These are phyloP conservation scores for Claviceps pusilla DNA, from an alignment of 2,329 filamentous ascomycete genomes.

Conservation along the genomic window DNA sequence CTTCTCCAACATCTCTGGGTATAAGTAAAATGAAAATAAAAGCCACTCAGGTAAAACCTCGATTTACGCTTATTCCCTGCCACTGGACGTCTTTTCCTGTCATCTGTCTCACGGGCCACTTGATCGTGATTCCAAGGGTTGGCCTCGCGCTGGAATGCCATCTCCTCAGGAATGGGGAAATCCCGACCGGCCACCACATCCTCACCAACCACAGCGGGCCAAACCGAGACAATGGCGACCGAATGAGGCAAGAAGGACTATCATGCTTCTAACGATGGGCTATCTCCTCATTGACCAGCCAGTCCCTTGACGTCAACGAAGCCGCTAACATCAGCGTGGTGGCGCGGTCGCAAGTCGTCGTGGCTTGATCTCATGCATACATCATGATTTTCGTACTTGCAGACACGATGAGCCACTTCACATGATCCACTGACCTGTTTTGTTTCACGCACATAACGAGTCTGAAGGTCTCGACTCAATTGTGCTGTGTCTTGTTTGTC, in stretches of 20 bases:
- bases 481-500: background rate
- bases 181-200: background rate
- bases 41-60: background rate
- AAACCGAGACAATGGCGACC: background rate
- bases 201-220: background rate
- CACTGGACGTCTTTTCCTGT: background rate
- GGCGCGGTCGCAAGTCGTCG: background rate
- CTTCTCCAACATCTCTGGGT: background rate
- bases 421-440: background rate
- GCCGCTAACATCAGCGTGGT: background rate
- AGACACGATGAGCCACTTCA: background rate
- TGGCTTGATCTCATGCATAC: background rate
- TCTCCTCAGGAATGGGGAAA: constrained; percentile 1
- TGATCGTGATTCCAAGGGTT: background rate
- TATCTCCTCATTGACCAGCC: background rate
- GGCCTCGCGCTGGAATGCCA: constrained; percentile 4
- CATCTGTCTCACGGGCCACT: background rate
- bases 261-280: too few relatives aligned
- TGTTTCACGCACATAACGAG: background rate
- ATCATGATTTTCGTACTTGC: background rate
- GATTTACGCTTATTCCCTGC: background rate
- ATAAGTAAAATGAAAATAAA: background rate
- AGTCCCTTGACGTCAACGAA: background rate
- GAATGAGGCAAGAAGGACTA: background rate
- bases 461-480: background rate